phyloP scores from a whole-genome alignment of 2,329 filamentous ascomycete species.

The Atkinsonella hypoxylon region DNA sequence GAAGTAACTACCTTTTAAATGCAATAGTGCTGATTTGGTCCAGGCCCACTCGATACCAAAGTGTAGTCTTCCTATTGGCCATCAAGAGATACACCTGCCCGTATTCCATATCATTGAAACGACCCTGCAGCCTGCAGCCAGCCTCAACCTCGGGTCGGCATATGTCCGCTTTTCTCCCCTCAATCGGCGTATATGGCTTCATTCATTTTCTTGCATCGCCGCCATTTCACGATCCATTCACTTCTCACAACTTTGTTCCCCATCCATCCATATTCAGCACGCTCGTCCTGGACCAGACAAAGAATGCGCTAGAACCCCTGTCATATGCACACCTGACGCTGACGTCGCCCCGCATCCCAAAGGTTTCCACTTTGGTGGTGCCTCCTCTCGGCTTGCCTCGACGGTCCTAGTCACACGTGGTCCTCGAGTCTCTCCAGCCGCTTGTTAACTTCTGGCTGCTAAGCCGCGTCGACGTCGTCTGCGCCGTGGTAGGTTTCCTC shows the following conservation, averaged over 20 bases:
- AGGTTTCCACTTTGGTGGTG: background rate
- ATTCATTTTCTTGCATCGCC: background rate
- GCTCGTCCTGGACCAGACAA: background rate
- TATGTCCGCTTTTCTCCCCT: background rate
- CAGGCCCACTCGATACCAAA: too few relatives aligned
- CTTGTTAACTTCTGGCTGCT: background rate
- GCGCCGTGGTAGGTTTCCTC: background rate
- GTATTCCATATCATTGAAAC: background rate
- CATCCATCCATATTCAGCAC: background rate
- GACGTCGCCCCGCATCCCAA: conserved; percentile 4
- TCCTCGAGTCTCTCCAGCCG: background rate
- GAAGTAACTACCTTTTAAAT: too few relatives aligned
- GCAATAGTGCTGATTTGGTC: too few relatives aligned
- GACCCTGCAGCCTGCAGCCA: background rate
- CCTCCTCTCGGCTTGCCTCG: background rate
- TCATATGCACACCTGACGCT: background rate
- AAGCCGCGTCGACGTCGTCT: conserved; percentile 1
- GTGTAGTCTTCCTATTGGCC: background rate
- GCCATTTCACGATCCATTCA: background rate
- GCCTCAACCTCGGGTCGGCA: background rate
- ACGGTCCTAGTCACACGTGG: conserved; percentile 6
- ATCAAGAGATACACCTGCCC: background rate
- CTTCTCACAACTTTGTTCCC: background rate
- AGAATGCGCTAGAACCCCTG: background rate
- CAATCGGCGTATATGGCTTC: background rate